Conservation (phyloP, 176 grass and related monocot genomes). For the Oryza punctata region DNA sequence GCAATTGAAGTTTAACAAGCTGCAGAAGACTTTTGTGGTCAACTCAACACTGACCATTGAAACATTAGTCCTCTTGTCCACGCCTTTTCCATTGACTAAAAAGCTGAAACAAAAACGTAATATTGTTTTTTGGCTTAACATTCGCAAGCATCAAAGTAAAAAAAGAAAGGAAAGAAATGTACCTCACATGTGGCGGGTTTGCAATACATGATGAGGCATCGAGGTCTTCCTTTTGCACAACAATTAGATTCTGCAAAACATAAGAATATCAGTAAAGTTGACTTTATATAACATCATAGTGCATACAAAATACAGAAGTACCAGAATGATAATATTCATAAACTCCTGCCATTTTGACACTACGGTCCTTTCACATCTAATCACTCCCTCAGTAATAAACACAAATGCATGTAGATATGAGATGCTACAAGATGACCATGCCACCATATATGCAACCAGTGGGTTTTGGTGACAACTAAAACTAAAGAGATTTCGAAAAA, state of each 20-base stretch:
- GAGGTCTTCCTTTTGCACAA: slow-evolving; percentile 75
- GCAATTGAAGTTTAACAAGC: slow-evolving; percentile 19
- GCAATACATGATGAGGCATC: slow-evolving; percentile 79
- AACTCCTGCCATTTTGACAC: neutral
- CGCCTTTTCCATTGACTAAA: slow-evolving; percentile 88
- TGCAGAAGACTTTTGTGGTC: slow-evolving; percentile 2
- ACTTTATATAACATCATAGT: slow-evolving; percentile 4
- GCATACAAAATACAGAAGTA: neutral
- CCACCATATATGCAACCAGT: neutral
- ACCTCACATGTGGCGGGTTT: slow-evolving; percentile 85
- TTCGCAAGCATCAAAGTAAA: neutral
- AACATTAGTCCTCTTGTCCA: slow-evolving; percentile 90
- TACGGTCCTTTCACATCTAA: neutral
- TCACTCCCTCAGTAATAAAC: neutral
- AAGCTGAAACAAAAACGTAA: slow-evolving; percentile 61
- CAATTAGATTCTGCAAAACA: slow-evolving; percentile 71
- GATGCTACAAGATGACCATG: slow-evolving; percentile 19
- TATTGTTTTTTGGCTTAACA: slow-evolving; percentile 29
- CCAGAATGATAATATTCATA: neutral
- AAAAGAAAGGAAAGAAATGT: slow-evolving; percentile 27
- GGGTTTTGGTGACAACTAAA: slow-evolving; percentile 8
- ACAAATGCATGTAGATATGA: neutral
- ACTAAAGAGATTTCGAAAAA: neutral
- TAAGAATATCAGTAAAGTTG: neutral
- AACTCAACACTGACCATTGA: slow-evolving; percentile 61